Conservation (phyloP, 2,329 filamentous ascomycete genomes). For the Xylariaceae sp. region DNA sequence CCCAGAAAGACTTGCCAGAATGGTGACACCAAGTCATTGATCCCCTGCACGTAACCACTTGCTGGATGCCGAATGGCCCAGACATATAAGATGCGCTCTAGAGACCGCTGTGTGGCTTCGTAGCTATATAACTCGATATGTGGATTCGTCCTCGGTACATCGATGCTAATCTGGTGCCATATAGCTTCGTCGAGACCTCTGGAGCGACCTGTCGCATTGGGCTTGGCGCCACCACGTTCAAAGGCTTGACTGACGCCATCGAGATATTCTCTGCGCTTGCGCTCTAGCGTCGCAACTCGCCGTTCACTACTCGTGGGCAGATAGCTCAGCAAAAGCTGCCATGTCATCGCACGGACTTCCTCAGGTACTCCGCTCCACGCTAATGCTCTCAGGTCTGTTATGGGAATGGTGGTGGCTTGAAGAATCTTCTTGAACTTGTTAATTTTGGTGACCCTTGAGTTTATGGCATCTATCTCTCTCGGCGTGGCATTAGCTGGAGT, state of each 20-base stretch:
- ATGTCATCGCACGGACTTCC: conserved; percentile 98
- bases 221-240: conserved; percentile 57
- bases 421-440: conserved; percentile 98
- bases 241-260: conserved; percentile 80
- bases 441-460: conserved; percentile 85
- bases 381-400: conserved; percentile 77
- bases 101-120: conserved; percentile 88
- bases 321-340: conserved; percentile 93
- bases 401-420: conserved; percentile 83
- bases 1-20: conserved; percentile 98
- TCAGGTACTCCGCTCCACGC: conserved; percentile 94
- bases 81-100: conserved; percentile 93
- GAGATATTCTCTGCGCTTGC: conserved; percentile 94
- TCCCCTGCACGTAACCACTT: conserved; percentile 96
- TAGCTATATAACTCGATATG: conserved; percentile 94
- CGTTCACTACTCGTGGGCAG: conserved; percentile 95
- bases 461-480: conserved; percentile 84
- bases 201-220: conserved; percentile 43
- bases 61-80: conserved; percentile 98
- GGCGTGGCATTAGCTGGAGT: conserved; percentile 69
- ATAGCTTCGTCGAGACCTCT: conserved; percentile 90
- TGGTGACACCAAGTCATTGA: conserved; percentile 95
- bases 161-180: conserved; percentile 99
- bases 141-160: conserved; percentile 92
- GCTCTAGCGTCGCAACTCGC: conserved; percentile 82